Base-by-base conservation (phyloP, 306 rosid species). In the Cucurbita pepo region DNA sequence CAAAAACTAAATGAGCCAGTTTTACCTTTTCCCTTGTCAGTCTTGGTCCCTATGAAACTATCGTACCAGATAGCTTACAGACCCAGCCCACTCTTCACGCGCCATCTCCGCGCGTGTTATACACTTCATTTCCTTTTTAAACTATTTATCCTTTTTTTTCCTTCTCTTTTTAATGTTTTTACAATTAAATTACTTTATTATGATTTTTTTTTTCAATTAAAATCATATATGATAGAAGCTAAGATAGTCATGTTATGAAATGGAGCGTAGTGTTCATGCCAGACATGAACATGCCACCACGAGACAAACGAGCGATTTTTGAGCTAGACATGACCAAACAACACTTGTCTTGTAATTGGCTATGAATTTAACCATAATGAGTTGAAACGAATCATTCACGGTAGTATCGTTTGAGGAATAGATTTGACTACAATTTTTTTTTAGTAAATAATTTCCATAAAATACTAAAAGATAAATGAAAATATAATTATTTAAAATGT, bases 1-100 rank as follows among this genome's bases (percentile, higher is more conserved):
- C 76, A 53, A 72, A 79, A 80, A 70, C 74, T 84, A 80, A 78
- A 66, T 73, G 79, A 75, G 74, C 81, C 85, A 44, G 71, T 80
- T 73, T 0, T 75, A 80, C 84, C 80, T 87, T 87, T 81, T 56
- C 77, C 61, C 76, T 74, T 80, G 64, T 59, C 64, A 59, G 64
- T 59, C 2, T 59, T 59, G 64, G 64, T 59, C 64, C 64, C 64
- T 59, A 30, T 59, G 64, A 59, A 58, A 30, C 43, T 14, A 30
- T 30, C 64, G 64, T 14, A 30, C 64, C 64, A 34, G 9, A 30
- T 30, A 30, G 43, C 10, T 30, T 34, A 0, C 19, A 25, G 41
- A 10, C 5, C 37, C 15, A 10, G 3, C 63, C 14, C 41, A 22
- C 63, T 58, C 61, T 2, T 11, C 41, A 56, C 64, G 18, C 43